Percentiles rank a stretch among this genome's conserved stretches.
Conservation (phyloP, 2,329 filamentous ascomycete genomes). For the Fusarium solani-melongenae region DNA sequence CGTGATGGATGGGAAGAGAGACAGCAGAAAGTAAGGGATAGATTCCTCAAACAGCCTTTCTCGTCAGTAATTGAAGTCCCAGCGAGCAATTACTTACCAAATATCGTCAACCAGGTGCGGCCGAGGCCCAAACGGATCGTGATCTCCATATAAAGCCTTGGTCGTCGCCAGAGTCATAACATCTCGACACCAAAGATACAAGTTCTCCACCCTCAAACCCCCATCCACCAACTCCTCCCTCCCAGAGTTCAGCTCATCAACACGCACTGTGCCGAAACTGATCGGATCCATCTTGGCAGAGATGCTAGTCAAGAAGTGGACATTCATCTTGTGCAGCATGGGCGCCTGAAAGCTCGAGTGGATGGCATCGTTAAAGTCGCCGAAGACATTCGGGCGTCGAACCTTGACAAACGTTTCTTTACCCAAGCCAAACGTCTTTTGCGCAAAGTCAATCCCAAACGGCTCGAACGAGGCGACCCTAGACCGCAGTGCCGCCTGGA, state of each 20-base stretch:
- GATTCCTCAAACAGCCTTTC: slow-evolving; percentile 38
- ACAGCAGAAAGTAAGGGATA: slow-evolving; percentile 43
- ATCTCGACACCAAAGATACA: slow-evolving; percentile 54
- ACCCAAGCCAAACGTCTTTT: slow-evolving; percentile 52
- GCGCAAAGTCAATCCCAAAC: slow-evolving; percentile 51
- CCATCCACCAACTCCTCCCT: slow-evolving; percentile 22
- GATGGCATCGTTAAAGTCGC: slow-evolving; percentile 46
- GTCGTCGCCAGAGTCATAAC: slow-evolving; percentile 53
- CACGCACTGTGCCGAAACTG: slow-evolving; percentile 3
- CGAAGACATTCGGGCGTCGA: slow-evolving; percentile 15
- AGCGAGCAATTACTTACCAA: slow-evolving; percentile 24
- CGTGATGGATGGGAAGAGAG: slow-evolving; percentile 45
- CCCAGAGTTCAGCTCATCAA: slow-evolving; percentile 11
- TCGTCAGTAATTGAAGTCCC: neutral
- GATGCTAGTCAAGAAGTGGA: slow-evolving; percentile 23
- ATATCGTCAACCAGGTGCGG: slow-evolving; percentile 26
- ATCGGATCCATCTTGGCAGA: slow-evolving; percentile 24
- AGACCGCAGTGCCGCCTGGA: slow-evolving; percentile 52
- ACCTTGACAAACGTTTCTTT: slow-evolving; percentile 43
- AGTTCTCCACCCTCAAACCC: slow-evolving; percentile 45
- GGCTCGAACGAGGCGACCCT: slow-evolving; percentile 56
- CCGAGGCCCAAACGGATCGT: slow-evolving; percentile 53
- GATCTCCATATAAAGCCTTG: slow-evolving; percentile 54
- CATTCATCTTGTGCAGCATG: slow-evolving; percentile 48
- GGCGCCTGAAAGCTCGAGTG: slow-evolving; percentile 47